phyloP scores from a whole-genome alignment of 1,284 basidiomycete genomes.

The Ceratobasidium sp. region DNA sequence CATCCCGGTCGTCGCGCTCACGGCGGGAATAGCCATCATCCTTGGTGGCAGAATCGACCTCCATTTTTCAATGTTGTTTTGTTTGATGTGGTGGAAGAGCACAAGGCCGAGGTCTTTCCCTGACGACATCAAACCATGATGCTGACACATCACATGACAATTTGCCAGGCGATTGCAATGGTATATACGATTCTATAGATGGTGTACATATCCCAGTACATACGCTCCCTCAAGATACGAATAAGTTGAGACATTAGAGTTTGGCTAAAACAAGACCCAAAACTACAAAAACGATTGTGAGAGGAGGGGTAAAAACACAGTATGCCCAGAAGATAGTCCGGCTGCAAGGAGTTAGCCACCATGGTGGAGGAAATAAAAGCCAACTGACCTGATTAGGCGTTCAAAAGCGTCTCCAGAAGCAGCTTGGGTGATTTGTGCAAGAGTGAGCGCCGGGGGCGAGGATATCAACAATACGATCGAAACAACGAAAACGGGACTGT shows the following conservation, averaged over 20 bases:
- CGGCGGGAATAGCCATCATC: slow-evolving; percentile 33
- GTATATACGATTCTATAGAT: not conserved
- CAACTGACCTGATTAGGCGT: slow-evolving; percentile 63
- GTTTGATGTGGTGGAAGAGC: slow-evolving; percentile 23
- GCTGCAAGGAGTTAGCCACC: slow-evolving; percentile 51
- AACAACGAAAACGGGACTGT: slow-evolving; percentile 82
- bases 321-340: slow-evolving; percentile 84
- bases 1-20: slow-evolving; percentile 46
- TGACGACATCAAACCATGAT: slow-evolving; percentile 21
- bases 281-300: slow-evolving; percentile 77
- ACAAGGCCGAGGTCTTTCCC: not conserved
- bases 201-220: slow-evolving; percentile 21
- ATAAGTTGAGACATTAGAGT: slow-evolving; percentile 43
- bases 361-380: slow-evolving; percentile 49
- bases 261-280: slow-evolving; percentile 61
- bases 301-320: slow-evolving; percentile 80
- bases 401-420: slow-evolving; percentile 90
- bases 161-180: not conserved
- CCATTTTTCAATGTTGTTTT: slow-evolving; percentile 20
- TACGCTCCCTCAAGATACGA: not conserved
- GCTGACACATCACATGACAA: slow-evolving; percentile 17
- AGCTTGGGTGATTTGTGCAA: slow-evolving; percentile 88
- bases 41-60: slow-evolving; percentile 25
- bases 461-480: slow-evolving; percentile 76
- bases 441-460: slow-evolving; percentile 81